phyloP scores from a whole-genome alignment of 768 basidiomycete genomes.

The Pulveroboletus frians region DNA sequence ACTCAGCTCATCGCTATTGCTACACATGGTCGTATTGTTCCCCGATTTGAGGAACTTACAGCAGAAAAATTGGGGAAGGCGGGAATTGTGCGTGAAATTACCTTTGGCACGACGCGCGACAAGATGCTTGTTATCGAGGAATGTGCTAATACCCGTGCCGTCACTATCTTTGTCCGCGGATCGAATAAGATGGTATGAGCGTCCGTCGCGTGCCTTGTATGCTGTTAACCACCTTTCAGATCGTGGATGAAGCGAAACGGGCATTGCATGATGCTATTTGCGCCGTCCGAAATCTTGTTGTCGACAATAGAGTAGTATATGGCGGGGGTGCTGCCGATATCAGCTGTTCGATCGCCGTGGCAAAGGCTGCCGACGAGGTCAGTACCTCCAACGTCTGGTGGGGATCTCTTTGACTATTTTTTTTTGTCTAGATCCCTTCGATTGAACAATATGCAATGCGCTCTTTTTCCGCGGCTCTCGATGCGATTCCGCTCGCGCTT shows the following conservation, averaged over 20 bases:
- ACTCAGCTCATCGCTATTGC: conserved; percentile 92
- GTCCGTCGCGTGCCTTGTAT: neutral
- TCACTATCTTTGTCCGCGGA: conserved; percentile 95
- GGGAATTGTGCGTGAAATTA: conserved; percentile 88
- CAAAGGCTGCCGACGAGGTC: conserved; percentile 92
- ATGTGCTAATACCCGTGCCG: conserved; percentile 93
- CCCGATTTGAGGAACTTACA: conserved; percentile 94
- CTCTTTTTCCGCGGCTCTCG: conserved; percentile 93
- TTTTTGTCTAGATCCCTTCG: conserved; percentile 64
- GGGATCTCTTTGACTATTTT: neutral
- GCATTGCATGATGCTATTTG: conserved; percentile 97
- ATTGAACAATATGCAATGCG: conserved; percentile 99
- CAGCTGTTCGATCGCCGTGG: conserved; percentile 87
- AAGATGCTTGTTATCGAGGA: conserved; percentile 99
- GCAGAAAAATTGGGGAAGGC: conserved; percentile 89
- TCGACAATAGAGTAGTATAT: conserved; percentile 95
- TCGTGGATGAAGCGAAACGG: conserved; percentile 98
- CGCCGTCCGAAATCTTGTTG: conserved; percentile 90
- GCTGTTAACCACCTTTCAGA: conserved; percentile 43
- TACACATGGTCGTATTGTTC: conserved; percentile 96
- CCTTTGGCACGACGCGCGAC: conserved; percentile 96
- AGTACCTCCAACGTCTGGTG: conserved; percentile 8
- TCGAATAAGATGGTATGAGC: conserved; percentile 93
- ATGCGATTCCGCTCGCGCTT: conserved; percentile 90
- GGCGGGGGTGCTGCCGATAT: conserved; percentile 99